Evolutionary conservation across 2,329 filamentous ascomycete species (phyloP).

Genomic region (Blastomyces emzantsi): DNA sequence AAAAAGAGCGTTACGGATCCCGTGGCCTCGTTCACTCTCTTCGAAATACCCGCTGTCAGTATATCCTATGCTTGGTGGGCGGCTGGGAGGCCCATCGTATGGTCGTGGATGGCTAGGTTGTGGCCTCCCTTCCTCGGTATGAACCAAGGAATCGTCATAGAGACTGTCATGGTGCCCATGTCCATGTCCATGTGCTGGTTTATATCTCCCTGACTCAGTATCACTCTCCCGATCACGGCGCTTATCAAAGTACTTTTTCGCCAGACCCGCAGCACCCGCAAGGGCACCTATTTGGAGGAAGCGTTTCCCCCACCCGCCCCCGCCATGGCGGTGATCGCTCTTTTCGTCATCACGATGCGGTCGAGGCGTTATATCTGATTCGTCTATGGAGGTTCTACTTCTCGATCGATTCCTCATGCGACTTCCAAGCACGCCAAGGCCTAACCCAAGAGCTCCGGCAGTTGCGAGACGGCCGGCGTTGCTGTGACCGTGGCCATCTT

Average conservation of each 20-base stretch:
- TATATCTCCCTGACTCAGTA: slow-evolving; percentile 45
- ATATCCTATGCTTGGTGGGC: slow-evolving; percentile 27
- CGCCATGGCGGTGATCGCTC: slow-evolving; percentile 41
- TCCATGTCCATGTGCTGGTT: slow-evolving; percentile 42
- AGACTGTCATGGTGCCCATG: slow-evolving; percentile 41
- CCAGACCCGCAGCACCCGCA: slow-evolving; percentile 54
- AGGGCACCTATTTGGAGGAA: slow-evolving; percentile 53
- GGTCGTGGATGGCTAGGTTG: slow-evolving; percentile 29
- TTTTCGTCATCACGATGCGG: slow-evolving; percentile 60
- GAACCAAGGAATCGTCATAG: slow-evolving; percentile 34
- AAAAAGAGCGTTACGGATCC: slow-evolving; percentile 51
- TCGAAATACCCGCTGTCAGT: slow-evolving; percentile 34
- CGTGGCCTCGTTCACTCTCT: slow-evolving; percentile 39
- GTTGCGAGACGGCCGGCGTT: slow-evolving; percentile 43
- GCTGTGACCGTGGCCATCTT: slow-evolving; percentile 36
- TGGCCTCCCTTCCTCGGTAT: slow-evolving; percentile 46
- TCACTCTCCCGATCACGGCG: slow-evolving; percentile 46
- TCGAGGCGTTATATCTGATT: slow-evolving; percentile 37
- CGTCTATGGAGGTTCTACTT: slow-evolving; percentile 36
- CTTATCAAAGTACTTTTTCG: slow-evolving; percentile 50
- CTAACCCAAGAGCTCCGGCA: slow-evolving; percentile 50
- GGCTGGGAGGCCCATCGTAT: slow-evolving; percentile 26
- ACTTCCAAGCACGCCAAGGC: slow-evolving; percentile 45
- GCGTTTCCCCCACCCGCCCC: slow-evolving; percentile 52
- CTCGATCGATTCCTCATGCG: slow-evolving; percentile 30